Conservation (phyloP, 139 green algal species). For the Coelastrella sp. region DNA sequence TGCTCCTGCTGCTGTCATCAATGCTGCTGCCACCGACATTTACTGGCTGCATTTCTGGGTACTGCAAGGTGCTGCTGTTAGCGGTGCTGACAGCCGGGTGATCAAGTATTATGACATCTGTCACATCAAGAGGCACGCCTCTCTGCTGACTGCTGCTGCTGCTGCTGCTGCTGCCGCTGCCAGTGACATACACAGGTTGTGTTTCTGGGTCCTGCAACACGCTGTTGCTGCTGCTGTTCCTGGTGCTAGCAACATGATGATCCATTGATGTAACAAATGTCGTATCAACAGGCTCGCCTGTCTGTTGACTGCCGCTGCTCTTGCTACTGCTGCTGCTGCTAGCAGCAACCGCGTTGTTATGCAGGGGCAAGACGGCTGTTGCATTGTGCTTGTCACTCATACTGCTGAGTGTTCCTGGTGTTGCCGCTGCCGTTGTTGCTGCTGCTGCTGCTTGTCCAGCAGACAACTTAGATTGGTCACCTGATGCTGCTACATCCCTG, state of each 20-base stretch:
- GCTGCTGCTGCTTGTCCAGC: not conserved
- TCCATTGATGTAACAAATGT: not conserved
- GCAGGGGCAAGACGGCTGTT: not conserved
- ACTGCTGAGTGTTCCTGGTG: no score
- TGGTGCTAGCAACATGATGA: not conserved
- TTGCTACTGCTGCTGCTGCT: conserved; percentile 18
- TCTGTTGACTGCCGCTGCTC: not conserved
- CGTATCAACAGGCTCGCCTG: no score
- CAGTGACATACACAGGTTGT: not conserved
- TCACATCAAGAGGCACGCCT: no score
- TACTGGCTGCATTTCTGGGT: no score
- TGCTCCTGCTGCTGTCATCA: not conserved
- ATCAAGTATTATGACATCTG: no score
- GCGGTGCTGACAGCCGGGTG: no score
- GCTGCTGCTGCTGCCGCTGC: conserved; percentile 33
- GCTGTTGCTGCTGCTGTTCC: not conserved
- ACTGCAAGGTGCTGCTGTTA: no score
- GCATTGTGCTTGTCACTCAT: not conserved
- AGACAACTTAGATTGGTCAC: not conserved
- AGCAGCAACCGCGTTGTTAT: no score
- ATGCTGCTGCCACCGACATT: not conserved
- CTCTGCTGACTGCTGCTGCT: conserved; percentile 4
- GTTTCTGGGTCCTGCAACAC: not conserved
- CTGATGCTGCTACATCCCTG: not conserved
- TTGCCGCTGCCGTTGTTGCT: not conserved